Conservation (phyloP, 2,329 filamentous ascomycete genomes). For the Pseudogymnoascus sp. region DNA sequence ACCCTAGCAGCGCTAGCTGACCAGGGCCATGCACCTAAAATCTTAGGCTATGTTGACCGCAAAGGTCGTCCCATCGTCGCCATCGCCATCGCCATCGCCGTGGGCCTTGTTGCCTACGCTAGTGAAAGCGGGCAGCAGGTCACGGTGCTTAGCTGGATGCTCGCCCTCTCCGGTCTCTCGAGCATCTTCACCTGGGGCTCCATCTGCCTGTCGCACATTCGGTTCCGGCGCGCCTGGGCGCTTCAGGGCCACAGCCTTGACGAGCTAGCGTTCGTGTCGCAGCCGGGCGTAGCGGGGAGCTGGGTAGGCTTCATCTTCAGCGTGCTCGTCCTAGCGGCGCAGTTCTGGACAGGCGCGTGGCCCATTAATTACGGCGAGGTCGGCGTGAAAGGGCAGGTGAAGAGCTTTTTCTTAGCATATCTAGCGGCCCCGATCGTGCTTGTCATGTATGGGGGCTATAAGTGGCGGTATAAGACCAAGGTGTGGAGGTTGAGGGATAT, state of each 20-base stretch:
- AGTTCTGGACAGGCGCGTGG: conserved; percentile 54
- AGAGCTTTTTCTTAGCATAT: conserved; percentile 38
- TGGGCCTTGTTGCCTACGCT: conserved; percentile 73
- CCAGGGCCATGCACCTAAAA: conserved; percentile 39
- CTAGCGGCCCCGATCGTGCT: conserved; percentile 62
- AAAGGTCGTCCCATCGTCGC: conserved; percentile 72
- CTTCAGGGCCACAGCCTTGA: too few relatives aligned
- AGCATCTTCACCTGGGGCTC: too few relatives aligned
- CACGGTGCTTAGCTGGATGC: conserved; percentile 69
- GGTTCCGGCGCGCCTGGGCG: too few relatives aligned
- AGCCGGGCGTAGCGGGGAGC: conserved; percentile 54
- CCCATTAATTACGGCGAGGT: too few relatives aligned
- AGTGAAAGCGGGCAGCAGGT: conserved; percentile 52
- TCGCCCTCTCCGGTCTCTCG: too few relatives aligned
- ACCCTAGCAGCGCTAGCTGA: too few relatives aligned
- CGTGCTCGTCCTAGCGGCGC: conserved; percentile 56
- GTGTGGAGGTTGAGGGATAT: conserved; percentile 65
- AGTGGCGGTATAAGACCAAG: conserved; percentile 65
- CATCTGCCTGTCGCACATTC: too few relatives aligned
- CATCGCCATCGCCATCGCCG: conserved; percentile 56
- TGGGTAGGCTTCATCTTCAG: conserved; percentile 76
- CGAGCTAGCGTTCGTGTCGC: too few relatives aligned
- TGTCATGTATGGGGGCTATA: conserved; percentile 65
- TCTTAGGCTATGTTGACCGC: conserved; percentile 75
- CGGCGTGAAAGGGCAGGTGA: too few relatives aligned